Conservation (phyloP, 176 grass and related monocot species). For the Zoysia pacifica region DNA sequence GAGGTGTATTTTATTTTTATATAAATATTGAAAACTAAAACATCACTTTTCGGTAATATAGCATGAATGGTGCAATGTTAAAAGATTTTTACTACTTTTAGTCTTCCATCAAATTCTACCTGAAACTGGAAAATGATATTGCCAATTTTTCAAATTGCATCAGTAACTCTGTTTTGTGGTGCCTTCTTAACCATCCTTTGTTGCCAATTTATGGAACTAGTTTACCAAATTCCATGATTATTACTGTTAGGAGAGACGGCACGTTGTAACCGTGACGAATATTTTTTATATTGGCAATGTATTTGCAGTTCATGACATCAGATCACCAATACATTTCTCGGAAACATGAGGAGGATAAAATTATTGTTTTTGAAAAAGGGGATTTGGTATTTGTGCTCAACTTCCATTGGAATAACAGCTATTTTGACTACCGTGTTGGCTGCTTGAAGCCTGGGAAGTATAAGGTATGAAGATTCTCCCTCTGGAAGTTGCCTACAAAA, state of each 20-base stretch:
- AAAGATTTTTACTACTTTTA: conserved; percentile 11
- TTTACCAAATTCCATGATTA: conserved; percentile 32
- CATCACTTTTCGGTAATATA: conserved; percentile 13
- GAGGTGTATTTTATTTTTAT: background rate
- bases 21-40: conserved; percentile 3
- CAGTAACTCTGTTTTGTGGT: background rate
- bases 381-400: conserved; percentile 95
- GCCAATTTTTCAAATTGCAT: background rate
- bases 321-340: conserved; percentile 91
- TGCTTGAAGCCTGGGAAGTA: conserved; percentile 78
- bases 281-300: conserved; percentile 20
- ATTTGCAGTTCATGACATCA: conserved; percentile 95
- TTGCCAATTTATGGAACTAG: background rate
- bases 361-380: conserved; percentile 83
- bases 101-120: background rate
- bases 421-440: conserved; percentile 77
- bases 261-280: conserved; percentile 6
- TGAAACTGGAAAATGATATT: background rate
- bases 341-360: conserved; percentile 84
- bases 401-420: conserved; percentile 91
- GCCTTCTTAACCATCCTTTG: conserved; percentile 19
- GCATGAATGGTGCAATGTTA: background rate
- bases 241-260: background rate
- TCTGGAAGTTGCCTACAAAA: background rate
- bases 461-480: conserved; percentile 51